phyloP scores from a whole-genome alignment of 345 rosid genomes.

The Eucalyptus camaldulensis region DNA sequence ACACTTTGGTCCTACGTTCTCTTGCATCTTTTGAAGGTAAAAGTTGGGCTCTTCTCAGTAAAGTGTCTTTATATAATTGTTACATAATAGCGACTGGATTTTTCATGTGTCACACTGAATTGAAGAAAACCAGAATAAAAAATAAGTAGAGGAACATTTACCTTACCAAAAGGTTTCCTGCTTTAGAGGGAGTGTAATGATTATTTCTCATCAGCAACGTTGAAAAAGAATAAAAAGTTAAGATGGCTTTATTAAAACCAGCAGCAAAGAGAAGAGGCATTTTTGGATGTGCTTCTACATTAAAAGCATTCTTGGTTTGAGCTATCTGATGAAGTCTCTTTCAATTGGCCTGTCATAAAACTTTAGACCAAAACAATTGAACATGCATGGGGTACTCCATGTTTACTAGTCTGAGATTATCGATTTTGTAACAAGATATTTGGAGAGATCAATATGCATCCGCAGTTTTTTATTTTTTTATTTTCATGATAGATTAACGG shows the following conservation, averaged over 20 bases:
- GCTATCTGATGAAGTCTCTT: not conserved
- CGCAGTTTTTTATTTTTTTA: not conserved
- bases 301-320: not conserved
- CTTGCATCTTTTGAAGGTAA: conserved; percentile 96
- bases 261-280: not conserved
- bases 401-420: not conserved
- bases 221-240: not conserved
- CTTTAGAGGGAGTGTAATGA: not conserved
- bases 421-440: not conserved
- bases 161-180: not conserved
- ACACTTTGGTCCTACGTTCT: conserved; percentile 86
- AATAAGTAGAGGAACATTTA: not conserved
- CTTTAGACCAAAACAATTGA: not conserved
- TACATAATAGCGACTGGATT: not conserved
- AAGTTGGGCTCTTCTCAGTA: not conserved
- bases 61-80: not conserved
- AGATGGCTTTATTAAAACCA: not conserved
- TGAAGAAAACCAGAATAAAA: not conserved
- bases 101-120: not conserved
- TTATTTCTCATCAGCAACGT: not conserved
- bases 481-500: not conserved
- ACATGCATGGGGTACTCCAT: not conserved
- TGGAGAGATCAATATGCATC: not conserved
- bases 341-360: not conserved
- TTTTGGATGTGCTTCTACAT: not conserved